phyloP scores from a whole-genome alignment of 148 eudicot species.

The Heliamphora exappendiculata region DNA sequence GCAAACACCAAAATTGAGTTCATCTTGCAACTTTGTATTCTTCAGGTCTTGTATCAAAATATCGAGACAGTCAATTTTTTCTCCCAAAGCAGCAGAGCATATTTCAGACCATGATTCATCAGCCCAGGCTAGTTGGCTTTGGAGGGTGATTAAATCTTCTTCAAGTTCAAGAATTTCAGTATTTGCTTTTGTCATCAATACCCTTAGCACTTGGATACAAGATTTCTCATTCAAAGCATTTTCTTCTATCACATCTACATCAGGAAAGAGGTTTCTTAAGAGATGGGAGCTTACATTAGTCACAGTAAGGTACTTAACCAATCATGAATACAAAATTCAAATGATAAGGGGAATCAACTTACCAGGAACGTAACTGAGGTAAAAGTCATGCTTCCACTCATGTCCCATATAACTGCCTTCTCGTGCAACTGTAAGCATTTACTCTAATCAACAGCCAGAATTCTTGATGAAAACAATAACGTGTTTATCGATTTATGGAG shows the following conservation, averaged over 20 bases:
- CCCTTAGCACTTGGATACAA: constrained; percentile 43
- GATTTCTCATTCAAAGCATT: constrained; percentile 38
- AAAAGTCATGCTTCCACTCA: constrained; percentile 33
- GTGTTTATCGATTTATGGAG: not conserved
- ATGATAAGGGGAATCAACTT: constrained; percentile 8
- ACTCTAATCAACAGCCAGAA: not conserved
- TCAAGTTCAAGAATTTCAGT: constrained; percentile 55
- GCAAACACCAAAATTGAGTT: constrained; percentile 10
- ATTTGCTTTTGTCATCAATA: constrained; percentile 50
- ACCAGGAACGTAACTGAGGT: constrained; percentile 36
- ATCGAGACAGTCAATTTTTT: constrained; percentile 35
- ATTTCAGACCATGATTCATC: constrained; percentile 41
- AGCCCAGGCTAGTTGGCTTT: constrained; percentile 49
- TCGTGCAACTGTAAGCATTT: constrained; percentile 14
- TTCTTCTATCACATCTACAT: constrained; percentile 53
- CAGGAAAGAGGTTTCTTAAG: not conserved
- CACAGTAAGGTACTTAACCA: not conserved
- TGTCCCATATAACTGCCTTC: constrained; percentile 17
- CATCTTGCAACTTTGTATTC: constrained; percentile 19
- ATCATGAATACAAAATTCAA: not conserved
- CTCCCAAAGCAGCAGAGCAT: constrained; percentile 33
- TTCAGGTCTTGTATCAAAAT: constrained; percentile 26
- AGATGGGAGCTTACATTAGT: not conserved
- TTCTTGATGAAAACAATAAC: not conserved
- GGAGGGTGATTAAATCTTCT: constrained; percentile 51